Conservation (phyloP, 495 filamentous ascomycete genomes). For the Evansstolkia leycettana region DNA sequence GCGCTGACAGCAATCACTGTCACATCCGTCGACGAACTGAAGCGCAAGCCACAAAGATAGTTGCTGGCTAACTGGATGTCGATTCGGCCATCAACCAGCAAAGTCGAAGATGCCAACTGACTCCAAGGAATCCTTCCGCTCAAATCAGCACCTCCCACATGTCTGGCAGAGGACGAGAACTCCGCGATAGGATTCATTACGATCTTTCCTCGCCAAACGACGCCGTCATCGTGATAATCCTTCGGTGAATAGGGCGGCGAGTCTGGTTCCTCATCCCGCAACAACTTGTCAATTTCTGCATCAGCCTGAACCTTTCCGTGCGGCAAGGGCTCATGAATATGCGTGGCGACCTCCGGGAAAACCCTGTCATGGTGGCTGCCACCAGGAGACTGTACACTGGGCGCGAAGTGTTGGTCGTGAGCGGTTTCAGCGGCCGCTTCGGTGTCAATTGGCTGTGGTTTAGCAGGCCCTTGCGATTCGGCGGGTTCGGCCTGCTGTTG, state of each 20-base stretch:
- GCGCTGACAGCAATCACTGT: slow-evolving; percentile 55
- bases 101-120: slow-evolving; percentile 51
- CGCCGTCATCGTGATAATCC: slow-evolving; percentile 50
- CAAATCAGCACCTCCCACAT: slow-evolving; percentile 68
- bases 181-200: slow-evolving; percentile 65
- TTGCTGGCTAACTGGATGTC: slow-evolving; percentile 66
- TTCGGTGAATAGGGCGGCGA: slow-evolving; percentile 80
- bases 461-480: slow-evolving; percentile 13
- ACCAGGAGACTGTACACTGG: slow-evolving; percentile 20
- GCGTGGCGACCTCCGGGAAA: slow-evolving; percentile 31
- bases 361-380: slow-evolving; percentile 27
- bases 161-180: slow-evolving; percentile 64
- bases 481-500: slow-evolving; percentile 12
- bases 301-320: slow-evolving; percentile 47
- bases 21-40: slow-evolving; percentile 60
- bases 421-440: slow-evolving; percentile 12
- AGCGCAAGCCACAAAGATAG: slow-evolving; percentile 74
- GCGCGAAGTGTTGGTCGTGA: slow-evolving; percentile 12
- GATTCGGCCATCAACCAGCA: slow-evolving; percentile 77
- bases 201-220: slow-evolving; percentile 70
- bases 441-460: slow-evolving; percentile 37
- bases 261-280: slow-evolving; percentile 71
- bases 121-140: slow-evolving; percentile 49
- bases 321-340: slow-evolving; percentile 30
- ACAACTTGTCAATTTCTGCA: slow-evolving; percentile 79